phyloP scores from a whole-genome alignment of 345 rosid genomes.

The Populus tremula region DNA sequence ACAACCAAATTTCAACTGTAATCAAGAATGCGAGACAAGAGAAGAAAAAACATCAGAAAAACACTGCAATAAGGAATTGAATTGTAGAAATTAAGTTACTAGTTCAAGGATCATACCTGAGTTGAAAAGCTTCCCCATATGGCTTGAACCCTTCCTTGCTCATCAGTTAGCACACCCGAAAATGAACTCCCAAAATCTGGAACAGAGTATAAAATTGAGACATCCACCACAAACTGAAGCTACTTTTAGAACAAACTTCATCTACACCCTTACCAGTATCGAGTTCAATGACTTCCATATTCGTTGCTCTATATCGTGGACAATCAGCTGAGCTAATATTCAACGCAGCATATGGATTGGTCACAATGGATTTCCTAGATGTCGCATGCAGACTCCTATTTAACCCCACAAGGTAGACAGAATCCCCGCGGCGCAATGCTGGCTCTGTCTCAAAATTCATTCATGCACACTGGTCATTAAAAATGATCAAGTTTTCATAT shows the following conservation, averaged over 20 bases:
- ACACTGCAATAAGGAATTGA: slow-evolving; percentile 9
- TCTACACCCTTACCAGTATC: slow-evolving; percentile 60
- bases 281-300: slow-evolving; percentile 92
- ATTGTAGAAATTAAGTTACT: too few species aligned
- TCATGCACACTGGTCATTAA: too few species aligned
- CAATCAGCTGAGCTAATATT: slow-evolving; percentile 73
- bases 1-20: slow-evolving; percentile 59
- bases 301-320: slow-evolving; percentile 86
- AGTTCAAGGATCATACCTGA: slow-evolving; percentile 43
- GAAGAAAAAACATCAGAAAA: slow-evolving; percentile 9
- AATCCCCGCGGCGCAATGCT: slow-evolving; percentile 76
- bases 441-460: slow-evolving; percentile 54
- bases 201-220: slow-evolving; percentile 11
- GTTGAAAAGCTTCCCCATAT: slow-evolving; percentile 93
- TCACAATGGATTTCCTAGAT: slow-evolving; percentile 83
- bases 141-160: slow-evolving; percentile 83
- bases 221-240: neutral
- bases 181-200: slow-evolving; percentile 90
- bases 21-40: slow-evolving; percentile 12
- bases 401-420: slow-evolving; percentile 83
- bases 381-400: slow-evolving; percentile 82
- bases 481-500: too few species aligned
- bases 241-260: neutral
- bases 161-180: slow-evolving; percentile 84
- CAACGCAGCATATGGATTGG: slow-evolving; percentile 79